These are phyloP conservation scores for Meyerozyma carpophila DNA, from an alignment of 1,139 yeast genomes.

Conservation along the genomic window DNA sequence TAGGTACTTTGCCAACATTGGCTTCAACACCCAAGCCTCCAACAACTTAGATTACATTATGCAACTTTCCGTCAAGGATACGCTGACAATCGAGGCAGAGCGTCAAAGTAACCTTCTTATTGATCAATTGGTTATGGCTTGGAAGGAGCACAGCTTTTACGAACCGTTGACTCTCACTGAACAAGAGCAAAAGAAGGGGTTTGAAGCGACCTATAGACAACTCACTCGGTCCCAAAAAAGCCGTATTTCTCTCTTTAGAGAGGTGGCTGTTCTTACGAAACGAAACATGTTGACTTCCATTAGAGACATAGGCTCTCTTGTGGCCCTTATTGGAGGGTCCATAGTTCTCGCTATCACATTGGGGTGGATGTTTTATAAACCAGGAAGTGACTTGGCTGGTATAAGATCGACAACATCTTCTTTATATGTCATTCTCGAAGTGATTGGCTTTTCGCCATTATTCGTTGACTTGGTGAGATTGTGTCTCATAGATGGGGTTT, in stretches of 20 bases:
- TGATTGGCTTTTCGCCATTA: slow-evolving; percentile 21
- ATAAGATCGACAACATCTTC: slow-evolving; percentile 17
- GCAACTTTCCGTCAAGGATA: slow-evolving; percentile 18
- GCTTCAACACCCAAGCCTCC: slow-evolving; percentile 4
- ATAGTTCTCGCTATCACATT: slow-evolving; percentile 11
- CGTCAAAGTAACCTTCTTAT: slow-evolving; percentile 10
- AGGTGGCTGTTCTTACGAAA: slow-evolving; percentile 14
- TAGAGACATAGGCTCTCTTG: slow-evolving; percentile 14
- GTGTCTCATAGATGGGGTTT: slow-evolving; percentile 18
- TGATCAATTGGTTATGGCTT: slow-evolving; percentile 12
- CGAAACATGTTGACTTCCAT: slow-evolving; percentile 14
- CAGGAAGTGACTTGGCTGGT: slow-evolving; percentile 14
- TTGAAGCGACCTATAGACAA: slow-evolving; percentile 6
- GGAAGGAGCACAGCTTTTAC: slow-evolving; percentile 8
- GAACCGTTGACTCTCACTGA: not conserved
- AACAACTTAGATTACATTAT: slow-evolving; percentile 14
- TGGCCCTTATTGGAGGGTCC: slow-evolving; percentile 16
- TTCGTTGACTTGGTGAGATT: slow-evolving; percentile 18
- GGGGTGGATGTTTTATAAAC: slow-evolving; percentile 21
- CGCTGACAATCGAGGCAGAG: slow-evolving; percentile 14
- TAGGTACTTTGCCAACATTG: slow-evolving; percentile 11
- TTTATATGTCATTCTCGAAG: slow-evolving; percentile 17
- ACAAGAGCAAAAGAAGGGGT: slow-evolving; percentile 3
- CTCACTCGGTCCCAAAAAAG: slow-evolving; percentile 10
- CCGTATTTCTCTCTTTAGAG: slow-evolving; percentile 13